Evolutionary conservation across 176 grass and related monocot genomes (phyloP).

Genomic region (Avena atlantica): DNA sequence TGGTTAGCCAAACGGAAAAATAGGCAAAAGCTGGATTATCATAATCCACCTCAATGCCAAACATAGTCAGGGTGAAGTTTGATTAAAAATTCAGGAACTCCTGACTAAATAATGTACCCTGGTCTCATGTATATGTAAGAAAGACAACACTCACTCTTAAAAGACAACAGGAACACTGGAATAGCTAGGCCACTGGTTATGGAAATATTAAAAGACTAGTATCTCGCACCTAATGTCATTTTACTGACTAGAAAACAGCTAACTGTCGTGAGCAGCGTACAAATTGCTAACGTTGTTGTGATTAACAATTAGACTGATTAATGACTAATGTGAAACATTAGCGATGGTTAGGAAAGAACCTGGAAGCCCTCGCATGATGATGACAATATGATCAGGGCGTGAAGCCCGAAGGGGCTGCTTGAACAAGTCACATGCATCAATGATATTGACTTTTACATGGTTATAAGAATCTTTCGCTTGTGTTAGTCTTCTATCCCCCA

Average conservation of each 20-base stretch:
- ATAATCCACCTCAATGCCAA: not conserved
- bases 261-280: not conserved
- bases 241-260: not conserved
- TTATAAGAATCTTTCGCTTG: slow-evolving; percentile 38
- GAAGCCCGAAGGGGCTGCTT: slow-evolving; percentile 72
- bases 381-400: slow-evolving; percentile 94
- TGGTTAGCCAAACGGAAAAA: not conserved
- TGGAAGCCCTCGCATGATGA: slow-evolving; percentile 95
- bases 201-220: slow-evolving; percentile 7
- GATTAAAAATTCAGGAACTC: slow-evolving; percentile 3
- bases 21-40: not conserved
- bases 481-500: slow-evolving; percentile 40
- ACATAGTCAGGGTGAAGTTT: not conserved
- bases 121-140: not conserved
- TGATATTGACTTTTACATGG: slow-evolving; percentile 53
- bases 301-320: slow-evolving; percentile 1
- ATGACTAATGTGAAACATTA: slow-evolving; percentile 27
- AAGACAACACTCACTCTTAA: not conserved
- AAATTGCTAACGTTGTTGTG: slow-evolving; percentile 7
- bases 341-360: slow-evolving; percentile 52
- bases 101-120: not conserved
- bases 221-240: not conserved
- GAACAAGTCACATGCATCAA: slow-evolving; percentile 81
- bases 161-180: slow-evolving; percentile 1
- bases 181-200: not conserved